Evolutionary conservation across 345 rosid genomes (phyloP).

Genomic region (Salix caprea): DNA sequence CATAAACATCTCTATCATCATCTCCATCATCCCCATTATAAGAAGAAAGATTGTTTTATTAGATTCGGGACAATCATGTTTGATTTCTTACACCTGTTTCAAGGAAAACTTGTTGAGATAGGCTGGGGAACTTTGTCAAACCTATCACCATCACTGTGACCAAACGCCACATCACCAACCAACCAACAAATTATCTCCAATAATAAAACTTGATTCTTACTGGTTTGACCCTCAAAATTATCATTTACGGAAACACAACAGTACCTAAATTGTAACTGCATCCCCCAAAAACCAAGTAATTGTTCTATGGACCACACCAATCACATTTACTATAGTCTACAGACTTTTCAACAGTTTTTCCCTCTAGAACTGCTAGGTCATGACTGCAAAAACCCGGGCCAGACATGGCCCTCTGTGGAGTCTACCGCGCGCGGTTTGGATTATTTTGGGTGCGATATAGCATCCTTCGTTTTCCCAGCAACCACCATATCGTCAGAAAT

Average conservation of each 20-base stretch:
- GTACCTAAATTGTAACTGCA: neutral
- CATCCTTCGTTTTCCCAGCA: neutral
- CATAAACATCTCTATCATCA: neutral
- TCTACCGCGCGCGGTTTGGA: neutral
- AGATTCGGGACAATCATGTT: neutral
- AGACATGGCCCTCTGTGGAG: neutral
- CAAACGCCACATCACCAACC: neutral
- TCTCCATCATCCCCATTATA: slow-evolving; percentile 4
- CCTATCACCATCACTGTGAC: neutral
- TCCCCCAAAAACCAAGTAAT: neutral
- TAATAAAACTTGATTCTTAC: neutral
- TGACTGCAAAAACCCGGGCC: neutral
- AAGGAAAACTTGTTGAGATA: neutral
- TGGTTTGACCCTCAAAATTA: neutral
- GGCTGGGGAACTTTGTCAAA: neutral
- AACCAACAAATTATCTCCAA: neutral
- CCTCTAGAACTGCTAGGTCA: neutral
- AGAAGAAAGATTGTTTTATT: slow-evolving; percentile 4
- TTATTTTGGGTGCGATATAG: neutral
- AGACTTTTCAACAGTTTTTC: neutral
- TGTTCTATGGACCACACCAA: neutral
- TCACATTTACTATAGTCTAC: neutral
- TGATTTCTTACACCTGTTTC: neutral
- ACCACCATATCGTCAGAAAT: neutral
- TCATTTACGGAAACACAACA: neutral